Base-by-base conservation (phyloP, 192 early-diverging fungal genomes). In the Globomyces pollinis-pini region DNA sequence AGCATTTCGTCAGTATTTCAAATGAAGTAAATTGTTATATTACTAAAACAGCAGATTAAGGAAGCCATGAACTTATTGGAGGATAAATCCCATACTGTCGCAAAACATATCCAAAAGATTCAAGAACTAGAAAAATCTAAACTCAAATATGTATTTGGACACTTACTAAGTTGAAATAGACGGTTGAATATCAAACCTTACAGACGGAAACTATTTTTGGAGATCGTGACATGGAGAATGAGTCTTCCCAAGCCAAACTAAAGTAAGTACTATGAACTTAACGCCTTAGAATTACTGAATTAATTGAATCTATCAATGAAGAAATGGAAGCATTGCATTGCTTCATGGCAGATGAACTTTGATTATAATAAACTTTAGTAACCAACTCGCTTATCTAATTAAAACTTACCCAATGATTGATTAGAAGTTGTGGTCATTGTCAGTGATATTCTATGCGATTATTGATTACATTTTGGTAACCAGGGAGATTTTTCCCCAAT, bases 181-280 rank as follows among this genome's bases (percentile, higher is more conserved):
- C 23, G 6, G 53, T 36, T 13, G 26, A 36, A 28, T 36, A 35
- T 28, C 53, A 55, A 24, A 11, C 16, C 6, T 11, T 26, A 20
- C 16, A 9, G 33, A 55, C 26, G 13, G 16, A 18, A 23, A 55
- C 53, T 21, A 33, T 55, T 12, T 55, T 35, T 55, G 53, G 53
- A 18, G 6, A 55, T 3, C 15, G 32, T 12, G 53, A 55, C 53
- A 24, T 35, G 15, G 8, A 9, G 1, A 2, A 35, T 35, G 53
- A 55, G 8, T 18, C 8, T 12, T 8, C 4, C 11, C 6, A 55
- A 23, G 12, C 35, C 29, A 36, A 38, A 20, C n/a, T n/a, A n/a
- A n/a, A n/a, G n/a, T n/a, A n/a, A n/a, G n/a, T n/a, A n/a, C n/a
- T n/a, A n/a, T n/a, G n/a, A n/a, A n/a, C n/a, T n/a, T n/a, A n/a